Percentiles rank a stretch among this genome's conserved stretches.
These are phyloP conservation scores for Curvularia lunata DNA, from an alignment of 2,329 filamentous ascomycete genomes.

Conservation along the genomic window DNA sequence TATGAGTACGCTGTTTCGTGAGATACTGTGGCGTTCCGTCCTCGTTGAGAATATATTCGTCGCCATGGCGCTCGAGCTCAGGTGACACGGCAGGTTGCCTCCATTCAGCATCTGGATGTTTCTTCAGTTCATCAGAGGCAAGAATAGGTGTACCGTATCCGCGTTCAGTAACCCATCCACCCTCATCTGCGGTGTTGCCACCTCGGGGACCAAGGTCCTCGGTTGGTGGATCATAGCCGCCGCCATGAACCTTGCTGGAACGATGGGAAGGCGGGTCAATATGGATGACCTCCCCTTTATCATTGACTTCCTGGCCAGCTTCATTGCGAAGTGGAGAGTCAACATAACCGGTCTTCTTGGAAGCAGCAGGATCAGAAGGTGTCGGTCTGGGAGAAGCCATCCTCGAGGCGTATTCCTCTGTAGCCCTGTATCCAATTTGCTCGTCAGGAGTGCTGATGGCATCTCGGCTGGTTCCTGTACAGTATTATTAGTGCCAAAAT, in stretches of 20 bases:
- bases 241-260: constrained; percentile 52
- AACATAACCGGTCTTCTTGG: constrained; percentile 54
- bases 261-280: constrained; percentile 70
- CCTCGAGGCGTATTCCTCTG: constrained; percentile 81
- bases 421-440: constrained; percentile 86
- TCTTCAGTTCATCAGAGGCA: constrained; percentile 84
- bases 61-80: constrained; percentile 62
- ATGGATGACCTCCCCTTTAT: constrained; percentile 72
- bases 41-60: constrained; percentile 59
- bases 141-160: constrained; percentile 80
- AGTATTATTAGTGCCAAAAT: constrained; percentile 57
- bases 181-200: constrained; percentile 54
- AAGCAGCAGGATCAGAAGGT: constrained; percentile 54
- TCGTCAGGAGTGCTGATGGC: constrained; percentile 81
- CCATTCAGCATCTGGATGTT: constrained; percentile 70
- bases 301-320: constrained; percentile 52
- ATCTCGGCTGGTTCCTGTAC: constrained; percentile 67
- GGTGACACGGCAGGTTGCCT: constrained; percentile 85
- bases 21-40: constrained; percentile 51
- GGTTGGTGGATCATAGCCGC: constrained; percentile 60
- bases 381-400: constrained; percentile 71
- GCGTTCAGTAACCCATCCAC: constrained; percentile 63
- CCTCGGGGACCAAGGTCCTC: constrained; percentile 58
- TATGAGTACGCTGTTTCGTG: constrained; percentile 60
- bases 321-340: constrained; percentile 61